Percentiles rank a stretch among this genome's conserved stretches.
phyloP scores from a whole-genome alignment of 2,329 filamentous ascomycete species.

The Xylaria arbuscula region DNA sequence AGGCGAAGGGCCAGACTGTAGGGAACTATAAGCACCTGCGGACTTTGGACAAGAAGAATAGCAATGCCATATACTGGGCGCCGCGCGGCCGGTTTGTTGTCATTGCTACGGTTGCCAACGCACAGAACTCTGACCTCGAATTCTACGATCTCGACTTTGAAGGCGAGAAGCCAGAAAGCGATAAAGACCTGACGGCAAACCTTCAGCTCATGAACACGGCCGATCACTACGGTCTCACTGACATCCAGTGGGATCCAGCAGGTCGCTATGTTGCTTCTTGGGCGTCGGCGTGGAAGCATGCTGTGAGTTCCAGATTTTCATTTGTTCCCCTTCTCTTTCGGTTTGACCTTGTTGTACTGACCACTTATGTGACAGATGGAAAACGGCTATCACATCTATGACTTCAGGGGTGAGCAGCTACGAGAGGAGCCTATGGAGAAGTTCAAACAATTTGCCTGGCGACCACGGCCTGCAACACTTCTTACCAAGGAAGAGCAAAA shows the following conservation, averaged over 20 bases:
- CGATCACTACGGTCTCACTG: slow-evolving; percentile 97
- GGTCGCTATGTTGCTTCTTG: slow-evolving; percentile 94
- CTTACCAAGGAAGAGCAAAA: slow-evolving; percentile 98
- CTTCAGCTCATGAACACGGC: slow-evolving; percentile 92
- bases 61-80: slow-evolving; percentile 99
- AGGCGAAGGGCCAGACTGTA: slow-evolving; percentile 80
- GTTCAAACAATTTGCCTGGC: slow-evolving; percentile 98
- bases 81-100: slow-evolving; percentile 95
- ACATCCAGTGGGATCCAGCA: slow-evolving; percentile 97
- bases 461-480: slow-evolving; percentile 89
- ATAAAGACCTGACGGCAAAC: slow-evolving; percentile 95
- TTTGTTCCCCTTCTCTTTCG: not conserved
- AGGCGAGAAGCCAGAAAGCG: slow-evolving; percentile 90
- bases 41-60: slow-evolving; percentile 98
- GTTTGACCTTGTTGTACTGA: slow-evolving; percentile 26
- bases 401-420: slow-evolving; percentile 90
- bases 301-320: slow-evolving; percentile 69
- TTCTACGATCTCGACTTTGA: slow-evolving; percentile 99
- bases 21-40: slow-evolving; percentile 98
- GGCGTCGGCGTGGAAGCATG: slow-evolving; percentile 95
- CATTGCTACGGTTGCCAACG: slow-evolving; percentile 90
- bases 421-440: slow-evolving; percentile 93
- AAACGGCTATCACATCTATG: slow-evolving; percentile 98
- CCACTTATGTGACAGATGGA: slow-evolving; percentile 77
- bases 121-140: slow-evolving; percentile 94